Conservation (phyloP, 202 grass and related monocot genomes). For the Panicum hallii region DNA sequence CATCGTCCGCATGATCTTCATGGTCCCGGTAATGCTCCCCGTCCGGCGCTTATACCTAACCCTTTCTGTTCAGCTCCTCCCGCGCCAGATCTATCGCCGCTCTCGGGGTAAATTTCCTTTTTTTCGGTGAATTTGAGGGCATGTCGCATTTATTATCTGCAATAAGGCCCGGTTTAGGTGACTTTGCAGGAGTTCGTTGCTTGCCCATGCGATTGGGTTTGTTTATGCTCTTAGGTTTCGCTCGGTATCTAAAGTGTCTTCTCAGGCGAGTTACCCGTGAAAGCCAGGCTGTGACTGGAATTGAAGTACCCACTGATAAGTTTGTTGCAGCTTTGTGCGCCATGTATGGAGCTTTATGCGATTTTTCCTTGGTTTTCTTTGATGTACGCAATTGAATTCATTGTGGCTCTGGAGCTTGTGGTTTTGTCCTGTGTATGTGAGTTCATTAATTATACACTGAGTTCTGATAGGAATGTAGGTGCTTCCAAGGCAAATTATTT, state of each 20-base stretch:
- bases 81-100: conserved; percentile 42
- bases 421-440: not conserved
- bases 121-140: not conserved
- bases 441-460: not conserved
- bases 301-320: not conserved
- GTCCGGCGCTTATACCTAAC: not conserved
- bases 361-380: not conserved
- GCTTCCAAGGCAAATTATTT: not conserved
- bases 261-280: not conserved
- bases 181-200: not conserved
- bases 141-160: not conserved
- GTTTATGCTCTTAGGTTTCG: not conserved
- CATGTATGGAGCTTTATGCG: not conserved
- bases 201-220: not conserved
- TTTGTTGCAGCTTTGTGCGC: not conserved
- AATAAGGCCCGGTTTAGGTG: not conserved
- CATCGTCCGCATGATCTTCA: conserved; percentile 96
- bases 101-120: not conserved
- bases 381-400: not conserved
- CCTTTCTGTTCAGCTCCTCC: not conserved
- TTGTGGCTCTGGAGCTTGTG: not conserved
- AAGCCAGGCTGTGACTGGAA: not conserved
- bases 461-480: conserved; percentile 1
- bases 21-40: conserved; percentile 71
- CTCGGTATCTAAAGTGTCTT: not conserved